phyloP scores from a whole-genome alignment of 495 filamentous ascomycete species.

The Neurospora sp. region DNA sequence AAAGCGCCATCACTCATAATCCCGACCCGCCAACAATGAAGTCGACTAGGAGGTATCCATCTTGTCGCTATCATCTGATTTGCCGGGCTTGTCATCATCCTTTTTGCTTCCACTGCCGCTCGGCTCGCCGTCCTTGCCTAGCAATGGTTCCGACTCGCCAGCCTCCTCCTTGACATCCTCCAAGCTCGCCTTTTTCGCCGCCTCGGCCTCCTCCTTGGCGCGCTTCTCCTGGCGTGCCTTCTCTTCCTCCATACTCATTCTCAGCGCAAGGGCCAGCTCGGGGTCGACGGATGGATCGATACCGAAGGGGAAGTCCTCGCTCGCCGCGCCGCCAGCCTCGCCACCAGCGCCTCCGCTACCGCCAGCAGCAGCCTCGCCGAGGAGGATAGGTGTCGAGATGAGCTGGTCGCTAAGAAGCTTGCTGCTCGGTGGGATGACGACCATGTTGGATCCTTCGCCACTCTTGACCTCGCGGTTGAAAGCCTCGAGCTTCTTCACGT shows the following conservation, averaged over 20 bases:
- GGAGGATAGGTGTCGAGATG: constrained; percentile 82
- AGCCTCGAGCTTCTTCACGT: constrained; percentile 73
- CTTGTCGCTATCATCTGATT: constrained; percentile 48
- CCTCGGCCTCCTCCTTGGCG: constrained; percentile 63
- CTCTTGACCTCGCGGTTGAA: constrained; percentile 84
- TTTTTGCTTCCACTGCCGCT: constrained; percentile 41
- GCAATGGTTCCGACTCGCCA: constrained; percentile 53
- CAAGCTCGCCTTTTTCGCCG: constrained; percentile 62
- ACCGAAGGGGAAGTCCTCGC: constrained; percentile 52
- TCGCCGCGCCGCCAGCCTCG: constrained; percentile 45
- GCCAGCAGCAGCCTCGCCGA: constrained; percentile 53
- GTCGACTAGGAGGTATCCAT: constrained; percentile 66
- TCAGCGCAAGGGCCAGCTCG: constrained; percentile 86
- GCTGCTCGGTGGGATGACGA: constrained; percentile 80
- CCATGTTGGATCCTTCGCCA: constrained; percentile 80
- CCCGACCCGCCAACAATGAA: neutral
- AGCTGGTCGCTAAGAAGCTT: constrained; percentile 87
- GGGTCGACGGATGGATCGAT: constrained; percentile 78
- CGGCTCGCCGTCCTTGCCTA: constrained; percentile 57
- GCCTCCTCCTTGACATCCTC: constrained; percentile 81
- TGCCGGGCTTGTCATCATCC: constrained; percentile 42
- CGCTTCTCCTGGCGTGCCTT: constrained; percentile 83
- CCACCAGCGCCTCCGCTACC: constrained; percentile 42
- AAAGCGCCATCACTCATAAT: neutral
- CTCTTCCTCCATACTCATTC: constrained; percentile 95